Evolutionary conservation across 352 stramenopile species (phyloP).

Genomic region (Phytophthora ramorum): DNA sequence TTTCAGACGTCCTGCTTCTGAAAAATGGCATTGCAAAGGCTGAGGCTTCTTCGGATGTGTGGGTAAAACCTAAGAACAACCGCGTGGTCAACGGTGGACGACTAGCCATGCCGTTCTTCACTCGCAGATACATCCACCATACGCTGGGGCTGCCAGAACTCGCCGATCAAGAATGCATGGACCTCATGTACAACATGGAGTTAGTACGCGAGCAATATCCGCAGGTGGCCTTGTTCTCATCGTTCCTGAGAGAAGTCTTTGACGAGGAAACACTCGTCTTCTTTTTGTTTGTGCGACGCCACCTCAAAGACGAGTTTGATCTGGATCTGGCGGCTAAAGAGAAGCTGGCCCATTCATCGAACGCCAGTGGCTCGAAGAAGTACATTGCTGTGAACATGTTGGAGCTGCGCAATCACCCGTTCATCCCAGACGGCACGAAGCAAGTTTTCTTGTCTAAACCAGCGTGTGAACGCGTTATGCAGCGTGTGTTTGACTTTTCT

Average conservation of each 20-base stretch:
- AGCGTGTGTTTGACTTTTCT: slow-evolving; percentile 46
- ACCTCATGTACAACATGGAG: slow-evolving; percentile 79
- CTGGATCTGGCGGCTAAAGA: slow-evolving; percentile 63
- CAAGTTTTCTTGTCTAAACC: slow-evolving; percentile 46
- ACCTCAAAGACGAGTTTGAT: slow-evolving; percentile 61
- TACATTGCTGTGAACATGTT: slow-evolving; percentile 47
- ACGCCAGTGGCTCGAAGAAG: slow-evolving; percentile 41
- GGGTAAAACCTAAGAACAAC: neutral
- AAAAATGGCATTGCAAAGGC: slow-evolving; percentile 10
- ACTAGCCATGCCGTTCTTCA: slow-evolving; percentile 69
- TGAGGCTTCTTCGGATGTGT: neutral
- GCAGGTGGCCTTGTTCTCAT: slow-evolving; percentile 58
- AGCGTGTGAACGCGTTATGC: slow-evolving; percentile 59
- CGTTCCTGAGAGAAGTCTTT: slow-evolving; percentile 74
- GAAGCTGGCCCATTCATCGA: slow-evolving; percentile 63
- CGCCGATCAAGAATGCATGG: slow-evolving; percentile 74
- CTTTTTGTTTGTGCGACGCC: slow-evolving; percentile 56
- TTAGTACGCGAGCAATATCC: slow-evolving; percentile 50
- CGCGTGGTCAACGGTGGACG: slow-evolving; percentile 2
- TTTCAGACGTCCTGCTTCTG: slow-evolving; percentile 35
- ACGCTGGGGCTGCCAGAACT: slow-evolving; percentile 57
- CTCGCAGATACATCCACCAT: slow-evolving; percentile 56
- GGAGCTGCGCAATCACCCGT: slow-evolving; percentile 43
- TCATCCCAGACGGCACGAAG: slow-evolving; percentile 69
- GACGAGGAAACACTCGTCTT: slow-evolving; percentile 74